A percentile compares a stretch with the other conserved stretches of the same genome.
phyloP scores from a whole-genome alignment of 2,329 filamentous ascomycete species.

The Orbilia javanica region DNA sequence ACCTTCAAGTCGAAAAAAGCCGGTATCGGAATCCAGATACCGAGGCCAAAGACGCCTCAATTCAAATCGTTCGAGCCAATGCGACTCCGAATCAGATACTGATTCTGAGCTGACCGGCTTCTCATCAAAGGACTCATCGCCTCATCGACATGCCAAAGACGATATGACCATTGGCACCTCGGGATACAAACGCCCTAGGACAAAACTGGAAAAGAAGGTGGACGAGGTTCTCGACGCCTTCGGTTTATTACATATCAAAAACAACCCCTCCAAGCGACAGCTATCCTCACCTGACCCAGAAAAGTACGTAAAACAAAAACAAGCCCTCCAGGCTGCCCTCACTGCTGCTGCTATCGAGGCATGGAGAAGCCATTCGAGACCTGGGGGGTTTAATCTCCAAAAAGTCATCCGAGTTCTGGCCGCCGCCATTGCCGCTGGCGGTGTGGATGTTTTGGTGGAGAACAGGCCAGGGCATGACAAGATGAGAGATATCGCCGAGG shows the following conservation, averaged over 20 bases:
- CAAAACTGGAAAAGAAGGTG: constrained; percentile 45
- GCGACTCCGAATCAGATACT: not conserved
- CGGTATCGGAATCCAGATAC: constrained; percentile 34
- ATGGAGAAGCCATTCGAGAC: constrained; percentile 54
- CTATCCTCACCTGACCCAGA: constrained; percentile 54
- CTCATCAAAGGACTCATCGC: not conserved
- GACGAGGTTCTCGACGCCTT: constrained; percentile 47
- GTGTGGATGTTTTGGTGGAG: constrained; percentile 49
- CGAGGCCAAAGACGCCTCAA: constrained; percentile 23
- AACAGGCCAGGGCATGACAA: constrained; percentile 39
- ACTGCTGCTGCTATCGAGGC: constrained; percentile 55
- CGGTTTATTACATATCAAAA: constrained; percentile 52
- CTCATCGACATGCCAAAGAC: constrained; percentile 28
- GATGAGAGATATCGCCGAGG: constrained; percentile 54
- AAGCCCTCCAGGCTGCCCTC: constrained; percentile 53
- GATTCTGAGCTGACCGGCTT: constrained; percentile 3
- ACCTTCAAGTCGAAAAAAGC: not conserved
- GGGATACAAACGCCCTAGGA: constrained; percentile 30
- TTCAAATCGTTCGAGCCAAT: constrained; percentile 9
- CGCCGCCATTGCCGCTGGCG: constrained; percentile 50
- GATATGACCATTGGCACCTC: constrained; percentile 48
- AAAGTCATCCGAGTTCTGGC: constrained; percentile 49
- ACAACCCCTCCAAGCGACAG: constrained; percentile 46
- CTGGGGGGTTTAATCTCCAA: constrained; percentile 48
- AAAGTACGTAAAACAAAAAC: constrained; percentile 53